Conservation (phyloP, 2,329 filamentous ascomycete species). For the Epichloe gansuensis region DNA sequence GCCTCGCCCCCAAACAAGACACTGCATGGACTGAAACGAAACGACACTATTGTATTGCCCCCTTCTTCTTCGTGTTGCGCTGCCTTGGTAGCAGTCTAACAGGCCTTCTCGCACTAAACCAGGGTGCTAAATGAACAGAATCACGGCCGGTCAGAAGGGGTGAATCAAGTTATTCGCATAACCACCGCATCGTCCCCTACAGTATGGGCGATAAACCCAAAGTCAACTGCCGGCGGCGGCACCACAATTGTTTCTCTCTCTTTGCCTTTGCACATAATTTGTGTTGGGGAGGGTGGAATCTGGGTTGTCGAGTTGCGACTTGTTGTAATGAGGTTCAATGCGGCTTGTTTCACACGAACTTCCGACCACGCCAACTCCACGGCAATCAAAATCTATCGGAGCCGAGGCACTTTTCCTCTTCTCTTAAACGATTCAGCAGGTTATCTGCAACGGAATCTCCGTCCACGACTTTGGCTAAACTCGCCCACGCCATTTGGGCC, state of each 20-base stretch:
- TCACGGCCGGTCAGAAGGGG: constrained; percentile 1
- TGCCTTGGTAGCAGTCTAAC: constrained; percentile 1
- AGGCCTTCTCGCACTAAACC: background rate
- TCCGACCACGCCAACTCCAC: background rate
- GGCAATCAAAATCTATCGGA: no score
- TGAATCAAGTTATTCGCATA: constrained; percentile 1
- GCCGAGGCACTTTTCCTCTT: background rate
- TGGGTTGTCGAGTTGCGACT: background rate
- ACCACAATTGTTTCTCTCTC: background rate
- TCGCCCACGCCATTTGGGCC: background rate
- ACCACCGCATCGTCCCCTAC: background rate
- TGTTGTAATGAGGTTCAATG: background rate
- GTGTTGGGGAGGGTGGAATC: no score
- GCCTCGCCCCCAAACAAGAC: background rate
- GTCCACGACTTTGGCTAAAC: background rate
- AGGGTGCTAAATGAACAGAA: constrained; percentile 8
- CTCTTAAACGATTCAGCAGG: background rate
- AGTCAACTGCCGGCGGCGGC: background rate
- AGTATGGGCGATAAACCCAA: background rate
- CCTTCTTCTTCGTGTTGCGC: background rate
- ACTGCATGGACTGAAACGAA: background rate
- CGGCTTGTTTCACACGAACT: background rate
- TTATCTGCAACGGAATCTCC: no score
- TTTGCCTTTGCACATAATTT: background rate
- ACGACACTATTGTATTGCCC: background rate